Evolutionary conservation across 2,329 filamentous ascomycete species (phyloP).

Genomic region (Karstenula rhodostoma): DNA sequence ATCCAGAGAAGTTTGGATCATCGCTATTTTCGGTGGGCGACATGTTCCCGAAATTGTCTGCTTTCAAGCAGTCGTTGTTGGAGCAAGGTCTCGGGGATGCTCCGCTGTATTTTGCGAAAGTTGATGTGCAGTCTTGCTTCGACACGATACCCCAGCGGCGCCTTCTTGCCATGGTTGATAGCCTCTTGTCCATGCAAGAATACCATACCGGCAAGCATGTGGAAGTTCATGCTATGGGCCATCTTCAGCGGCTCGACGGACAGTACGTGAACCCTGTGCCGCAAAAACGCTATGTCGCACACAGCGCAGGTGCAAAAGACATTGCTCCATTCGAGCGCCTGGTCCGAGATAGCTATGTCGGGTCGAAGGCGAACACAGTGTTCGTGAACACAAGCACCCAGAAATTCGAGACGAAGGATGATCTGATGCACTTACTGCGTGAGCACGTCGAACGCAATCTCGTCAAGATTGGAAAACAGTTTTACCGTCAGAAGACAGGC

Average conservation of each 20-base stretch:
- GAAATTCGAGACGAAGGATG: conserved; percentile 63
- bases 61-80: conserved; percentile 67
- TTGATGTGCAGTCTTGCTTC: conserved; percentile 91
- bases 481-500: conserved; percentile 84
- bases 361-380: conserved; percentile 67
- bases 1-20: conserved; percentile 72
- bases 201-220: conserved; percentile 80
- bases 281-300: conserved; percentile 52
- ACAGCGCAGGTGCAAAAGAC: conserved; percentile 43
- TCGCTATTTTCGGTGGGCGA: conserved; percentile 83
- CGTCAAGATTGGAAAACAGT: conserved; percentile 86
- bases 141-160: conserved; percentile 90
- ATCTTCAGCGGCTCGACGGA: conserved; percentile 42
- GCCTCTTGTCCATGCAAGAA: conserved; percentile 62
- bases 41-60: conserved; percentile 75
- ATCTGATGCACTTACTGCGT: conserved; percentile 73
- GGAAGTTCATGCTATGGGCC: conserved; percentile 67
- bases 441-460: conserved; percentile 87
- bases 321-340: conserved; percentile 44
- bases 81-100: conserved; percentile 42
- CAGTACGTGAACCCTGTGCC: conserved; percentile 41
- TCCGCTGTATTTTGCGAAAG: conserved; percentile 84
- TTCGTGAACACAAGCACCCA: conserved; percentile 76
- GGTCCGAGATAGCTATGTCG: conserved; percentile 39
- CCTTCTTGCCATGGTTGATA: conserved; percentile 71